phyloP scores from a whole-genome alignment of 2,329 filamentous ascomycete genomes.

The Drechslerella dactyloides region DNA sequence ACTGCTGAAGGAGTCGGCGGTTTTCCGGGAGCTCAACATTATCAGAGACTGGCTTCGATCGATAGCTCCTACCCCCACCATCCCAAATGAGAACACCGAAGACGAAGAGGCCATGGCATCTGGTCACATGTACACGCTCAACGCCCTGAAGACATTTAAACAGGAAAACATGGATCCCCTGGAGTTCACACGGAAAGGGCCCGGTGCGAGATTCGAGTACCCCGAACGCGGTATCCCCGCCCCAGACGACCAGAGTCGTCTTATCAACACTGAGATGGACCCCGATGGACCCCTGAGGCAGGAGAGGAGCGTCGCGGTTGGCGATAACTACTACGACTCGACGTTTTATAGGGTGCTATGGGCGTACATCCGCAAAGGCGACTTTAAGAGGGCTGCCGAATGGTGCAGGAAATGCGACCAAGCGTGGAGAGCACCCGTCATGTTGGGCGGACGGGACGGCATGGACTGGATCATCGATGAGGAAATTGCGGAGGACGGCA shows the following conservation, averaged over 20 bases:
- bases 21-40: conserved; percentile 77
- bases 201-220: conserved; percentile 39
- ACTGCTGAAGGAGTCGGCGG: conserved; percentile 75
- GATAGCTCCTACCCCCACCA: conserved; percentile 71
- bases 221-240: conserved; percentile 53
- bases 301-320: conserved; percentile 73
- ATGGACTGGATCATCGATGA: conserved; percentile 62
- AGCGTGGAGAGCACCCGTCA: conserved; percentile 79
- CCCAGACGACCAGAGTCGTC: conserved; percentile 68
- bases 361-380: conserved; percentile 87
- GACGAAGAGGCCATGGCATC: conserved; percentile 81
- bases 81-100: conserved; percentile 77
- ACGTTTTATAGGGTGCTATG: conserved; percentile 94
- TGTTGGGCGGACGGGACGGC: conserved; percentile 75
- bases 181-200: conserved; percentile 29
- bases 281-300: conserved; percentile 88
- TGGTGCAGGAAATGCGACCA: conserved; percentile 88
- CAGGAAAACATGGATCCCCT: conserved; percentile 61
- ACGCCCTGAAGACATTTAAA: conserved; percentile 88
- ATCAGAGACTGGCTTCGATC: conserved; percentile 86
- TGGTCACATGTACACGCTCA: conserved; percentile 90
- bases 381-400: conserved; percentile 74
- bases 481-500: conserved; percentile 61
- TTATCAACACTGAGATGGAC: conserved; percentile 84
- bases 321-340: conserved; percentile 87